Evolutionary conservation across 306 rosid species (phyloP), one percentile per base, ranked within the genome.

Genomic region (Quercus ilex): DNA sequence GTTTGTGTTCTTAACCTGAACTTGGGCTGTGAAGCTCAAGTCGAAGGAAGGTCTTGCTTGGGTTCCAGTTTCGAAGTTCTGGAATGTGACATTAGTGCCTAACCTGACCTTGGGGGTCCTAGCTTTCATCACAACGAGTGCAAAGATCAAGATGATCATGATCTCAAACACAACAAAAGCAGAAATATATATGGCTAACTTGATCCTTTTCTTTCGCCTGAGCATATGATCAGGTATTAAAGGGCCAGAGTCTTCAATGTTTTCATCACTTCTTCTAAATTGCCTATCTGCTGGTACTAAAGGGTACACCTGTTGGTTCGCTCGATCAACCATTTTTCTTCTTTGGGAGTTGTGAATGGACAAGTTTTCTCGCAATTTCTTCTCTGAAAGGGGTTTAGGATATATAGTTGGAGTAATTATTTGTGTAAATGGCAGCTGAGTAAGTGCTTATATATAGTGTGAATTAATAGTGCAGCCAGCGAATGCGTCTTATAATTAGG

Each of bases 1-100:
- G 76, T 84, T 84, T 3, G 74, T 10, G 76, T 84, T 84, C 68
- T 65, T 56, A 12, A 84, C 62, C 73, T 79, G 46, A 8, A 84
- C 18, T 67, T 84, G 84, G 25, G 87, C 31, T 13, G 20, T 8
- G 60, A 84, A 72, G 60, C 46, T 80, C 46, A 76, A 43, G 46
- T 84, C 76, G 14, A 84, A 80, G 12, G 75, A 80, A 31, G 84
- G 71, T 0, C 63, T 1, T 1, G 74, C 49, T 12, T 3, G 20
- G 6, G 13, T 63, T 63, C 19, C 21, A 43, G 69, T 49, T 15
- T 33, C 41, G 46, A 78, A 69, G 19, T 26, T 55, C n/a, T 69
- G 70, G 70, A 78, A 65, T 20, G 5, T 12, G 69, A 56, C 59
- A 69, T 55, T 70, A 30, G 43, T 38, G 43, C 51, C 59, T 6